Evolutionary conservation across 2,329 filamentous ascomycete species (phyloP).

Genomic region (Thelonectria olida): DNA sequence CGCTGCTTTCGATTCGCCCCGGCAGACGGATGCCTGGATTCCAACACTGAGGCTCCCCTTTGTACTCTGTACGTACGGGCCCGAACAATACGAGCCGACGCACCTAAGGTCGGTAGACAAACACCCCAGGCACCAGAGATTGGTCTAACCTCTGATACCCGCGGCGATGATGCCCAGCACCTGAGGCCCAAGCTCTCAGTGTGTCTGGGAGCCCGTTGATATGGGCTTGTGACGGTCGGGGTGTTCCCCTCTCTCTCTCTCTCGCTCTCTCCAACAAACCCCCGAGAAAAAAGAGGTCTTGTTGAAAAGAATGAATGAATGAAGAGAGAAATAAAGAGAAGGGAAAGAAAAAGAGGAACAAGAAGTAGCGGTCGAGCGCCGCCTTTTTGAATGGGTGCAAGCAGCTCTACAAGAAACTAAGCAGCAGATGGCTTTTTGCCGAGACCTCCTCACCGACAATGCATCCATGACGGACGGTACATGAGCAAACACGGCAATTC

Average conservation of each 20-base stretch:
- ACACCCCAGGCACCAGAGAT: not conserved
- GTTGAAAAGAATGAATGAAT: not conserved
- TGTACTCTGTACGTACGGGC: too few relatives aligned
- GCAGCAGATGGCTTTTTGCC: not conserved
- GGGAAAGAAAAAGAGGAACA: conserved; percentile 15
- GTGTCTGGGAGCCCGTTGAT: conserved; percentile 1
- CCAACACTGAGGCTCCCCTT: too few relatives aligned
- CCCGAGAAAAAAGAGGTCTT: not conserved
- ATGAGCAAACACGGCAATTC: not conserved
- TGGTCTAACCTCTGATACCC: not conserved
- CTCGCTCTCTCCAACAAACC: conserved; percentile 28
- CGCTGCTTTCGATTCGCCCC: too few relatives aligned
- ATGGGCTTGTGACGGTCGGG: not conserved
- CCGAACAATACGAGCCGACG: not conserved
- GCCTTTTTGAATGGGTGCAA: conserved; percentile 15
- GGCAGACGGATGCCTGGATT: too few relatives aligned
- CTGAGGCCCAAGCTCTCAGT: conserved; percentile 10
- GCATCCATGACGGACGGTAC: not conserved
- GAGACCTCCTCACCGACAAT: conserved; percentile 22
- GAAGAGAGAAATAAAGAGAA: not conserved
- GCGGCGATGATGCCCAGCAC: conserved; percentile 1
- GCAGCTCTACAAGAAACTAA: not conserved
- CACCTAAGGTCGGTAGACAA: not conserved
- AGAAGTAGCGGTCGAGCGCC: conserved; percentile 26
- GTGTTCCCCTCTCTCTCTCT: conserved; percentile 13